Base-by-base conservation (phyloP, 176 grass and related monocot genomes). In the Ensete glaucum region DNA sequence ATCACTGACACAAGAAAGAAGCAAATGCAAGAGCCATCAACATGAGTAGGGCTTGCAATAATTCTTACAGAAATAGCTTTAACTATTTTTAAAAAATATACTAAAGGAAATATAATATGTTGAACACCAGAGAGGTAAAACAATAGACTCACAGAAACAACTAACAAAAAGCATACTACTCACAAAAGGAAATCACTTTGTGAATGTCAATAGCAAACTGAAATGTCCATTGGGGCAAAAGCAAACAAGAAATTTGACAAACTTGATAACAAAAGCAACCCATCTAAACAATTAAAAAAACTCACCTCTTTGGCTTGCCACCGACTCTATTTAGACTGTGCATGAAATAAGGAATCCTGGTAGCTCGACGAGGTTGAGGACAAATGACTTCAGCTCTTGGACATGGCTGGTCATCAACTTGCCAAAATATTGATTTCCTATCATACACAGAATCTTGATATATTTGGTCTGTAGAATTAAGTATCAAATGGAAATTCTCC, bases 241-340 rank as follows among this genome's bases (percentile, higher is more conserved):
- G 11, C 25, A 19, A 14, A n/a, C 4, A 1, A 48, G 14, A 69
- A 43, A 43, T 43, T 43, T 43, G 34, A 16, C 27, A 48, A 49
- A 15, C 15, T 69, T 49, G 1, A 49, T 15, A 49, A 49, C 2
- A 50, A 14, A 19, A 69, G 66, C 15, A 49, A 9, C 14, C 6
- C 34, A 43, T 43, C 34, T 50, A 48, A 69, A 23, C 1, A 26
- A 65, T 12, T 24, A 69, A 16, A 69, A 69, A 1, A 68, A 69
- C 76, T 78, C 64, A 78, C 76, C 25, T 14, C 22, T 69, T 78
- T 22, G 64, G 27, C 51, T 69, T 78, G 52, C 50, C 22, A 64
- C 19, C 26, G 43, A 21, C 53, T 78, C 52, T 78, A 66, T 24
- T 48, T 8, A 78, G 64, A 48, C 15, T 57, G 11, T 69, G 34